phyloP scores from a whole-genome alignment of 495 filamentous ascomycete species.

The Parathielavia hyrcaniae region DNA sequence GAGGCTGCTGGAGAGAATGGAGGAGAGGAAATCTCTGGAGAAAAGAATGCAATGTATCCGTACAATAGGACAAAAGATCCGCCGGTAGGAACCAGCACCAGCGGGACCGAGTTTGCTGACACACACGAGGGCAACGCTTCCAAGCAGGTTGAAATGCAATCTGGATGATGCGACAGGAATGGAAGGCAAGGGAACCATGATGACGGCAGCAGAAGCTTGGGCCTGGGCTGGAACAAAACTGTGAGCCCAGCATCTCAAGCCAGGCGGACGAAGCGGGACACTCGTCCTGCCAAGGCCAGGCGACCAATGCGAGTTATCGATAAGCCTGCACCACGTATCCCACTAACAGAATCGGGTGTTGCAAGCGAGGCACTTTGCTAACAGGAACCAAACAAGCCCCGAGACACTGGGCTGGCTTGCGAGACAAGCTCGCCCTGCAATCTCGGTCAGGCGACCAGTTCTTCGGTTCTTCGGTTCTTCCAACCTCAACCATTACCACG shows the following conservation, averaged over 20 bases:
- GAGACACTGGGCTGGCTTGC: not conserved
- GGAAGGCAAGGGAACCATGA: constrained; percentile 32
- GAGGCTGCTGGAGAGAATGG: not conserved
- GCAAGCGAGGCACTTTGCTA: not conserved
- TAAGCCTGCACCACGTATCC: not conserved
- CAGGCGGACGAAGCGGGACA: constrained; percentile 8
- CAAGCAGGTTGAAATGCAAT: not conserved
- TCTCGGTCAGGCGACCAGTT: constrained; percentile 6
- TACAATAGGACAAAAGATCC: not conserved
- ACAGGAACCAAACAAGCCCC: not conserved
- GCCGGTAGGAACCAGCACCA: constrained; percentile 1
- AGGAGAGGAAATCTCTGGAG: not conserved
- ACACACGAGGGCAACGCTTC: constrained; percentile 13
- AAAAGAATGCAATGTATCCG: constrained; percentile 8
- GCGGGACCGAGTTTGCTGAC: constrained; percentile 19
- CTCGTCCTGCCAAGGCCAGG: not conserved
- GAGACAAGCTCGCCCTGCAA: constrained; percentile 7
- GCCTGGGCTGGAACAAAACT: not conserved
- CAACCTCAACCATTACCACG: constrained; percentile 2
- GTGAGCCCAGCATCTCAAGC: not conserved
- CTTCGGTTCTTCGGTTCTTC: not conserved
- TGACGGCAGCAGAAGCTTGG: constrained; percentile 23
- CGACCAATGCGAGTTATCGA: not conserved
- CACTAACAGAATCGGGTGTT: not conserved
- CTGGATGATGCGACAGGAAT: constrained; percentile 19